Evolutionary conservation across 176 grass and related monocot genomes (phyloP).

Genomic region (Poa pratensis): DNA sequence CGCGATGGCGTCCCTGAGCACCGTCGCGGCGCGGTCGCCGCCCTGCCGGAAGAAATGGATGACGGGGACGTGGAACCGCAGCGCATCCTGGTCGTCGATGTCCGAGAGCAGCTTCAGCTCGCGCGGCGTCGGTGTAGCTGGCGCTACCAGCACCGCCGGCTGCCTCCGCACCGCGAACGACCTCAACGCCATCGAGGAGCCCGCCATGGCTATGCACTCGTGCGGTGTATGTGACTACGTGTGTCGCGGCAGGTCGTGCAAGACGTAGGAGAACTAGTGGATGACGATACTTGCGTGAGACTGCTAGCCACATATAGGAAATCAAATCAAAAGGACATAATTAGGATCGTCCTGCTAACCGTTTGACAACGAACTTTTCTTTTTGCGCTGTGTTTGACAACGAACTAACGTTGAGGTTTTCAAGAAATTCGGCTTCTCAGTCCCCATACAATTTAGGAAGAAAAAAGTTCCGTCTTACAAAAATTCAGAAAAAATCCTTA

Average conservation of each 20-base stretch:
- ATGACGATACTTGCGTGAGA: too few relatives aligned
- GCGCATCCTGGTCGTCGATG: slow-evolving; percentile 83
- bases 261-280: too few relatives aligned
- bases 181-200: slow-evolving; percentile 32
- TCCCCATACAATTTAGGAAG: background rate
- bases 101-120: slow-evolving; percentile 81
- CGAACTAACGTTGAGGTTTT: background rate
- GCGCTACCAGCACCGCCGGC: slow-evolving; percentile 58
- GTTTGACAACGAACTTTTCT: background rate
- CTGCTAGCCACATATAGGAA: too few relatives aligned
- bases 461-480: too few relatives aligned
- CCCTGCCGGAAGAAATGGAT: slow-evolving; percentile 69
- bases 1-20: slow-evolving; percentile 65
- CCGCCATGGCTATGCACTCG: background rate
- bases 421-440: background rate
- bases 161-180: slow-evolving; percentile 55
- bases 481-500: background rate
- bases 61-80: slow-evolving; percentile 80
- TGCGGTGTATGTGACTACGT: background rate
- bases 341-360: background rate
- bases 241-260: background rate
- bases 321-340: background rate
- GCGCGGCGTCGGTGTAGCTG: slow-evolving; percentile 48
- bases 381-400: too few relatives aligned
- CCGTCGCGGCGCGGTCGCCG: slow-evolving; percentile 42